Conservation (phyloP, 2,329 filamentous ascomycete genomes). For the Monascus ruber region DNA sequence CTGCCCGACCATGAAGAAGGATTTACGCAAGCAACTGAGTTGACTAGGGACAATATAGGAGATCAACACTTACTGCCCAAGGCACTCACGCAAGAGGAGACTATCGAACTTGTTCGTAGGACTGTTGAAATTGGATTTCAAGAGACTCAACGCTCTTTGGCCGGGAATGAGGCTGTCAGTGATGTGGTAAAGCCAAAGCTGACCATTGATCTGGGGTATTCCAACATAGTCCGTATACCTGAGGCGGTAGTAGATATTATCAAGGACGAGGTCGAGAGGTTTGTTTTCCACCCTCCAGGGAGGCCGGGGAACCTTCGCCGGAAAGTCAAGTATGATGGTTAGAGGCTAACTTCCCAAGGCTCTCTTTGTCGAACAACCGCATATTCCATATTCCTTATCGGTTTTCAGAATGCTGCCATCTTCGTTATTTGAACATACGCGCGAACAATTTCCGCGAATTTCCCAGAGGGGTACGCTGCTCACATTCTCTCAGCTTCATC, state of each 20-base stretch:
- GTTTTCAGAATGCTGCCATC: conserved; percentile 37
- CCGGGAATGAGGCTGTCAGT: conserved; percentile 34
- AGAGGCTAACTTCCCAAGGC: conserved; percentile 17
- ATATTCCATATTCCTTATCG: conserved; percentile 38
- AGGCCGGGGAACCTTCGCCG: too few species aligned
- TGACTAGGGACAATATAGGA: conserved; percentile 6
- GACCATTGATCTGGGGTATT: conserved; percentile 41
- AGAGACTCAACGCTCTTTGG: conserved; percentile 36
- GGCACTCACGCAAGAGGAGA: conserved; percentile 32
- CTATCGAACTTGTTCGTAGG: conserved; percentile 32
- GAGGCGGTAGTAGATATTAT: conserved; percentile 41
- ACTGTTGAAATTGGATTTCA: conserved; percentile 38
- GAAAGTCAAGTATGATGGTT: too few species aligned
- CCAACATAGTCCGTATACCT: conserved; percentile 37
- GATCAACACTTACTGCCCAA: conserved; percentile 15
- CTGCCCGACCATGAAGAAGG: conserved; percentile 19
- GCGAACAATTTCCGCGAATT: conserved; percentile 47
- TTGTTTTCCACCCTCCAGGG: conserved; percentile 5
- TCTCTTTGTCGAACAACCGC: conserved; percentile 41
- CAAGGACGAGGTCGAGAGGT: conserved; percentile 43
- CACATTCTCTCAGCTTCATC: not conserved
- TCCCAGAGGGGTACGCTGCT: conserved; percentile 47
- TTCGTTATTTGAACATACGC: conserved; percentile 40
- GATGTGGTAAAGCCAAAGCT: conserved; percentile 38
- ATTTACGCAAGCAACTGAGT: conserved; percentile 12